A percentile compares a stretch with the other conserved stretches of the same genome.
Evolutionary conservation across 2,329 filamentous ascomycete species (phyloP).

Genomic region (Colletotrichum sp.): DNA sequence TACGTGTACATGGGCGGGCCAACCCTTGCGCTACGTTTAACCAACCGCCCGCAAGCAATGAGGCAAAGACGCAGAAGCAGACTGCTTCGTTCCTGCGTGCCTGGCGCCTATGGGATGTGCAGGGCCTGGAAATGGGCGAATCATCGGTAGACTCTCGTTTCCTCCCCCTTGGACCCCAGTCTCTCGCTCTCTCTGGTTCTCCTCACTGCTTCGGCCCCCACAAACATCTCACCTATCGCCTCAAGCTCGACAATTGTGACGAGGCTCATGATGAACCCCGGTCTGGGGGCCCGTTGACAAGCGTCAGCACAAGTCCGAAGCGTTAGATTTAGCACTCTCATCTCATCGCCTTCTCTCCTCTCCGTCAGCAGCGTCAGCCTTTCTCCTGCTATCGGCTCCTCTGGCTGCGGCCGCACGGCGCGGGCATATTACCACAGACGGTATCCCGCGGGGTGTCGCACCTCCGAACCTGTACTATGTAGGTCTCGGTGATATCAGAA

Average conservation of each 20-base stretch:
- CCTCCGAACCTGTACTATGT: not conserved
- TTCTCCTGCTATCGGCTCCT: not conserved
- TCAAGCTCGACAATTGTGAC: not conserved
- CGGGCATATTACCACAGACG: not conserved
- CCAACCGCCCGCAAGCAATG: not conserved
- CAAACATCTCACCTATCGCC: not conserved
- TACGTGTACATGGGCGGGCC: not conserved
- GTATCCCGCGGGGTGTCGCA: not conserved
- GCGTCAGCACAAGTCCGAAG: not conserved
- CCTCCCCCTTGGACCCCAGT: not conserved
- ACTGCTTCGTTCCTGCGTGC: not conserved
- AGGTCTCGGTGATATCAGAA: not conserved
- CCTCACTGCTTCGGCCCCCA: not conserved
- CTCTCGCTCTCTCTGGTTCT: not conserved
- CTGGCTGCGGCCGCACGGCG: not conserved
- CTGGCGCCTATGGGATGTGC: not conserved
- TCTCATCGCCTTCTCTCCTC: not conserved
- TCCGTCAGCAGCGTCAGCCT: not conserved
- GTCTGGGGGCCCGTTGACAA: not conserved
- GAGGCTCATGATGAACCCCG: not conserved
- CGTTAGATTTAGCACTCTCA: not conserved
- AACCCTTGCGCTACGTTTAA: not conserved
- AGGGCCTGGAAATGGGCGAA: not conserved
- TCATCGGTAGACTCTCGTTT: not conserved
- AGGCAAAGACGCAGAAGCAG: not conserved